Evolutionary conservation across 148 eudicot species (phyloP).

Genomic region (Fagopyrum tataricum): DNA sequence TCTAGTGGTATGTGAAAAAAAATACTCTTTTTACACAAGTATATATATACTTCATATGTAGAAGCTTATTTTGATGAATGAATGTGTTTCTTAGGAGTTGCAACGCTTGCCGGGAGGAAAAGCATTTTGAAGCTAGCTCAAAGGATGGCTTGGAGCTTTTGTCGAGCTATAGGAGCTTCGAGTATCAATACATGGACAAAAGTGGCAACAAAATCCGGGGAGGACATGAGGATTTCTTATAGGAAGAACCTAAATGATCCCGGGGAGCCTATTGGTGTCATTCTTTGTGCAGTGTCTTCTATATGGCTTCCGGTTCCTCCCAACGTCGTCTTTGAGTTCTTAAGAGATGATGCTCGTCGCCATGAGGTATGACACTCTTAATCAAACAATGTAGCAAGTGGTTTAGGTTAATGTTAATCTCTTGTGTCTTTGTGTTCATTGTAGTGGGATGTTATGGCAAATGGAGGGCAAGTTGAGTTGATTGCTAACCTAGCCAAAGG

Average conservation of each 20-base stretch:
- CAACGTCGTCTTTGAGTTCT: conserved; percentile 37
- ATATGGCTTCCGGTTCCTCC: conserved; percentile 46
- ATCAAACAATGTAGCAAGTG: no score
- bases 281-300: conserved; percentile 38
- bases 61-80: not conserved
- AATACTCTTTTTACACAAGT: not conserved
- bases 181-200: conserved; percentile 29
- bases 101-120: conserved; percentile 29
- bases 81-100: conserved; percentile 7
- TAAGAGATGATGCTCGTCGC: conserved; percentile 23
- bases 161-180: conserved; percentile 30
- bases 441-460: conserved; percentile 45
- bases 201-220: conserved; percentile 27
- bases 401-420: not conserved
- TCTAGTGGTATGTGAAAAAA: conserved; percentile 46
- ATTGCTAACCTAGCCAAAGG: conserved; percentile 44
- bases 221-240: conserved; percentile 33
- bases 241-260: conserved; percentile 36
- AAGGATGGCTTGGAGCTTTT: conserved; percentile 42
- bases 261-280: conserved; percentile 30
- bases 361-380: conserved; percentile 9
- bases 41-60: not conserved
- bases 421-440: not conserved
- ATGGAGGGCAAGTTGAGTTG: conserved; percentile 35
- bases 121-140: conserved; percentile 41